A percentile compares a stretch with the other conserved stretches of the same genome.
Evolutionary conservation across 2,329 filamentous ascomycete species (phyloP).

Genomic region (Tolypocladium guangdongense): DNA sequence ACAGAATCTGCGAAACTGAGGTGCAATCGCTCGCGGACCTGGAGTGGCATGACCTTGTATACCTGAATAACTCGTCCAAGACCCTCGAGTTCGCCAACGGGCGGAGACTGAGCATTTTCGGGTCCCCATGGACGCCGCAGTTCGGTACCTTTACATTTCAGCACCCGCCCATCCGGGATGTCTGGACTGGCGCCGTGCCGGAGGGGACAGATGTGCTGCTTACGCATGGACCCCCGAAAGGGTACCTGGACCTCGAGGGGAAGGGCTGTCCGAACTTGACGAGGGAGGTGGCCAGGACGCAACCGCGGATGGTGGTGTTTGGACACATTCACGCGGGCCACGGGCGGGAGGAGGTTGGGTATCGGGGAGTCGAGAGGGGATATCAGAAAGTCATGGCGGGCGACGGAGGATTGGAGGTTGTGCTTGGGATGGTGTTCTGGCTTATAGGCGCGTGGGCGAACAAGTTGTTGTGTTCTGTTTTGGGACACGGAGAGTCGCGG

Average conservation of each 20-base stretch:
- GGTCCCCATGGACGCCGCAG: conserved; percentile 20
- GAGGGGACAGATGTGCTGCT: conserved; percentile 10
- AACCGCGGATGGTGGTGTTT: conserved; percentile 24
- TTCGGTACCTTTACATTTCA: conserved; percentile 30
- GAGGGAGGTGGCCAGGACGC: conserved; percentile 17
- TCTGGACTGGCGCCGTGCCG: too few relatives aligned
- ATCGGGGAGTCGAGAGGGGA: background rate
- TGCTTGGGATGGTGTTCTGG: background rate
- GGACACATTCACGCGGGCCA: conserved; percentile 25
- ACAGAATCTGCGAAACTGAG: too few relatives aligned
- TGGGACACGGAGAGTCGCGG: too few relatives aligned
- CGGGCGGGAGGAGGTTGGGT: background rate
- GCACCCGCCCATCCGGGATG: conserved; percentile 17
- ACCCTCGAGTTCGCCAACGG: conserved; percentile 15
- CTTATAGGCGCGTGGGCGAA: background rate
- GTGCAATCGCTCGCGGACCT: conserved; percentile 2
- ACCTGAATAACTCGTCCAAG: conserved; percentile 18
- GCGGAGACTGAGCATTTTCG: conserved; percentile 19
- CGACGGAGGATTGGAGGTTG: background rate
- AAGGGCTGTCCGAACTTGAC: conserved; percentile 20
- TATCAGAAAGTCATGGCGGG: background rate
- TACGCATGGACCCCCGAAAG: conserved; percentile 25
- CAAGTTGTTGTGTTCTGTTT: too few relatives aligned
- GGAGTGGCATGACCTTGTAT: conserved; percentile 21
- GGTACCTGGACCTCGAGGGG: conserved; percentile 20